These are phyloP conservation scores for Syzygium jambos DNA, from an alignment of 345 rosid species.

Conservation along the genomic window DNA sequence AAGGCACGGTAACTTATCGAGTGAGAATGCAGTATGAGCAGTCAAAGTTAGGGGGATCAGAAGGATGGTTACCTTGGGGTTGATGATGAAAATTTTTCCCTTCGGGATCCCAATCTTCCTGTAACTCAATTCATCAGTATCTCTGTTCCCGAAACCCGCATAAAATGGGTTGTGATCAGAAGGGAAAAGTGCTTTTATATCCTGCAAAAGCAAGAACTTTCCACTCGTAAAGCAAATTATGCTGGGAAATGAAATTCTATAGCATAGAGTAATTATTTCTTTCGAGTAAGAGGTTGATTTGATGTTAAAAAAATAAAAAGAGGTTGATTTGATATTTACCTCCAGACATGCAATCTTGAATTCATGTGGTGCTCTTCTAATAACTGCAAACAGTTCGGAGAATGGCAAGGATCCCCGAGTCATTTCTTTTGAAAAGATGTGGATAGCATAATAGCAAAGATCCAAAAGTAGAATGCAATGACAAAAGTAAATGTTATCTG, in stretches of 20 bases:
- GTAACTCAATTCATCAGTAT: constrained; percentile 89
- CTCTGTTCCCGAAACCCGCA: constrained; percentile 91
- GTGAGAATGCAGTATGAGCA: background rate
- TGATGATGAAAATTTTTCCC: constrained; percentile 87
- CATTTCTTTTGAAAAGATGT: background rate
- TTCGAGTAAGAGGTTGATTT: background rate
- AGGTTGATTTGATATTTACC: constrained; percentile 27
- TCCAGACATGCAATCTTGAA: constrained; percentile 92
- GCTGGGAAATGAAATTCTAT: background rate
- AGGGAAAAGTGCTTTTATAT: constrained; percentile 81
- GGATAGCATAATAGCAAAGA: background rate
- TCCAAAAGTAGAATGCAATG: background rate
- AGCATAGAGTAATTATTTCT: background rate
- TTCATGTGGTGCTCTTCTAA: constrained; percentile 92
- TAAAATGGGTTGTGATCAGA: constrained; percentile 84
- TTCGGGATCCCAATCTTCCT: constrained; percentile 83
- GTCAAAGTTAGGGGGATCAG: background rate
- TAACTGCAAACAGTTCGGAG: constrained; percentile 36
- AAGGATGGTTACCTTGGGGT: constrained; percentile 58
- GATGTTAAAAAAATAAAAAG: background rate
- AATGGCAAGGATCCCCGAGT: background rate
- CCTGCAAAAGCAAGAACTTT: constrained; percentile 30
- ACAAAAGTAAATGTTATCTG: background rate
- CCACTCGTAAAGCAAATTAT: background rate
- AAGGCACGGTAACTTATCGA: background rate